These are phyloP conservation scores for Microcyclosporella mali DNA, from an alignment of 2,329 filamentous ascomycete genomes.

Conservation along the genomic window DNA sequence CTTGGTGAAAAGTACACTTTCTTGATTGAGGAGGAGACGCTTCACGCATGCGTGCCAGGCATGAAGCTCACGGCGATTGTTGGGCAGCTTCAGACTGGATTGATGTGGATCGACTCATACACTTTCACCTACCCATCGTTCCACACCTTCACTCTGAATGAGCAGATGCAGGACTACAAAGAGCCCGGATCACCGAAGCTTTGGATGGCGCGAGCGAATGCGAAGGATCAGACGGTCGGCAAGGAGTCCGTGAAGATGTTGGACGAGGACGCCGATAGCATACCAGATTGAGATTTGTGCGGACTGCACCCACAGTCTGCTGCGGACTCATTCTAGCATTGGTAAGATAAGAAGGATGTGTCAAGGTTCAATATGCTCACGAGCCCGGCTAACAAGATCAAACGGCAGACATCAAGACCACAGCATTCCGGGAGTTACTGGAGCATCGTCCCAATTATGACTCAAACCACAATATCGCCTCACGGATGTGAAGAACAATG, in stretches of 20 bases:
- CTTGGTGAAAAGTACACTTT: slow-evolving; percentile 51
- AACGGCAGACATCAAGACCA: too few species aligned
- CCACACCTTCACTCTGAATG: slow-evolving; percentile 41
- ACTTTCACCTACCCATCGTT: slow-evolving; percentile 38
- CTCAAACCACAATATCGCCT: too few species aligned
- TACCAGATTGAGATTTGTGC: neutral
- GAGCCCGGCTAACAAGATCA: too few species aligned
- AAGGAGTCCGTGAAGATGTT: neutral
- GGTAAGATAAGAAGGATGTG: too few species aligned
- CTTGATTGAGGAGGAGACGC: slow-evolving; percentile 59
- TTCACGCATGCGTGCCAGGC: slow-evolving; percentile 55
- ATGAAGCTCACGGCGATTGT: slow-evolving; percentile 40
- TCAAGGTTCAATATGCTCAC: too few species aligned
- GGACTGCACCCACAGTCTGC: too few species aligned
- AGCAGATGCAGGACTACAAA: slow-evolving; percentile 32
- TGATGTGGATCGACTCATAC: slow-evolving; percentile 35
- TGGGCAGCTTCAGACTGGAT: slow-evolving; percentile 25
- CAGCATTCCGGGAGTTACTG: too few species aligned
- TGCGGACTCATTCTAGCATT: too few species aligned
- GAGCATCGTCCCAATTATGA: too few species aligned
- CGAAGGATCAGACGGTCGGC: slow-evolving; percentile 3
- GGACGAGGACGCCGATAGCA: neutral
- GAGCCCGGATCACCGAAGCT: slow-evolving; percentile 23
- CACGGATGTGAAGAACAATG: too few species aligned
- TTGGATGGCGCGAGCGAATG: slow-evolving; percentile 22